These are phyloP conservation scores for Phytophthora kernoviae DNA, from an alignment of 352 stramenopile species.

Conservation along the genomic window DNA sequence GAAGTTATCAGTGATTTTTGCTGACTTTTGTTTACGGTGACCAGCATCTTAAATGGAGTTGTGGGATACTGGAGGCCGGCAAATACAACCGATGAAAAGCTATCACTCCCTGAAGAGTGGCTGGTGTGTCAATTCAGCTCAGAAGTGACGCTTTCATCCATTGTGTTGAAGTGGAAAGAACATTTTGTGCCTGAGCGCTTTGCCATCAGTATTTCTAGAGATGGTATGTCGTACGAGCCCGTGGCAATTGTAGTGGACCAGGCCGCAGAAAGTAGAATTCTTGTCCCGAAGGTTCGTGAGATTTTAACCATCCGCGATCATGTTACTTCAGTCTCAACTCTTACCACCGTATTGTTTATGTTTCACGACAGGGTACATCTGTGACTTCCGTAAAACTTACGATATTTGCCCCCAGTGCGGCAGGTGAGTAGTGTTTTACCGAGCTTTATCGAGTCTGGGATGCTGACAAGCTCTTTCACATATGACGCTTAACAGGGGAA, in stretches of 20 bases:
- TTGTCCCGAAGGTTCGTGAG: constrained; percentile 51
- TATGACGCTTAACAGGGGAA: constrained; percentile 20
- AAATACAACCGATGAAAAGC: constrained; percentile 19
- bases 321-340: constrained; percentile 6
- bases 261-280: constrained; percentile 32
- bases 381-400: constrained; percentile 55
- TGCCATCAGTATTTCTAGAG: constrained; percentile 50
- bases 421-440: constrained; percentile 26
- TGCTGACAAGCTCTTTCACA: constrained; percentile 9
- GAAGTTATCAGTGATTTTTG: not conserved
- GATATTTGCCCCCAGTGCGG: constrained; percentile 33
- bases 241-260: constrained; percentile 51
- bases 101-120: constrained; percentile 41
- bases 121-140: constrained; percentile 58
- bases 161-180: constrained; percentile 55
- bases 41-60: constrained; percentile 46
- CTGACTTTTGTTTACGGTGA: not conserved
- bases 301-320: constrained; percentile 3
- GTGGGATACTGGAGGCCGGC: constrained; percentile 53
- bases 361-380: constrained; percentile 26
- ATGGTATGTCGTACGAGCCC: constrained; percentile 52
- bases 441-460: not conserved
- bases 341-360: not conserved
- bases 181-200: constrained; percentile 45
- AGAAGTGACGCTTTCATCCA: constrained; percentile 43